Evolutionary conservation across 148 eudicot genomes (phyloP), one percentile per base, ranked within the genome.

Genomic region (Tetragonia tetragonoides): DNA sequence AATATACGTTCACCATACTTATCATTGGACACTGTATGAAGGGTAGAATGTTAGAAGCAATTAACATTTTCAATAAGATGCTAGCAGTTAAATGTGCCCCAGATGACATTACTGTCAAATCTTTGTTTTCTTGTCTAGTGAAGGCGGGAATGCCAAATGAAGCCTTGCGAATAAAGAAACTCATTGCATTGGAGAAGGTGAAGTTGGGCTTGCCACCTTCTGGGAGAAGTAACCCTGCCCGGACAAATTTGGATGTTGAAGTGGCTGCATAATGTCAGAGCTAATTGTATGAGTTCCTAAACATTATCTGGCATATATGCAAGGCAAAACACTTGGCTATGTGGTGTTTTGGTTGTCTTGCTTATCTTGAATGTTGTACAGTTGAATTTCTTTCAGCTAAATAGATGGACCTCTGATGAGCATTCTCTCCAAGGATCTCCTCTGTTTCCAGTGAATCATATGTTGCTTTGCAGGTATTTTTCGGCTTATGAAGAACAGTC

Each of bases 21-120:
- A 93, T 95, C 75, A 84, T 95, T 72, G 99, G 99, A 57, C 97
- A 95, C 77, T 93, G 93, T 80, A 84, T 93, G 97, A 95, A 93
- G 85, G 99, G 99, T 53, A 87, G 90, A 81, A 90, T 89, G 93
- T 17, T 64, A 44, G 99, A 95, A 83, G 99, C 97, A 61, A 86
- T 95, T 57, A 47, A 65, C 69, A 83, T 93, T 54, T 95, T 88
- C 77, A 53, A 85, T 66, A 91, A 87, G 86, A 95, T 95, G 99
- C 79, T 88, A 77, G 83, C 80, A 65, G 73, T 87, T 74, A 86
- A 85, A 71, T 95, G 99, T 84, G 83, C 75, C 59, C 99, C 99
- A 0, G 99, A 95, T 90, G 76, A 73, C 61, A 84, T 93, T 69
- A 93, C 97, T 67, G 68, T 88, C 67, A 87, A 82, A 75, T 89